phyloP scores from a whole-genome alignment of 2,329 filamentous ascomycete genomes.

The Sporothrix pseudoabietina region DNA sequence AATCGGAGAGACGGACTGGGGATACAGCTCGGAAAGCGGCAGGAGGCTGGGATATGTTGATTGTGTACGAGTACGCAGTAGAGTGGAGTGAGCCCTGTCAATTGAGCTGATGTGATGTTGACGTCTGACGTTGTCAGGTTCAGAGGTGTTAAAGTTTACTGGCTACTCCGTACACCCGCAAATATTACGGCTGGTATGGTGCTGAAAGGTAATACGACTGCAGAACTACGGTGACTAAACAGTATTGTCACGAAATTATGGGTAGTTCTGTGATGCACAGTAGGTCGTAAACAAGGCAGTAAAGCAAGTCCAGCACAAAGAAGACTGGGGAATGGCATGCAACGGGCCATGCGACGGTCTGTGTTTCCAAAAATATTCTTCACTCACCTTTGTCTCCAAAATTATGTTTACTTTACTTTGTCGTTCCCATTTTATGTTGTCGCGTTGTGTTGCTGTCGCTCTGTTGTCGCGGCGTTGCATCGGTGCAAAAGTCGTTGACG shows the following conservation, averaged over 20 bases:
- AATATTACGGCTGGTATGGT: neutral
- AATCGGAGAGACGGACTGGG: neutral
- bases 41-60: neutral
- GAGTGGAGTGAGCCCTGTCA: neutral
- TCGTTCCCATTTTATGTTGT: neutral
- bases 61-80: neutral
- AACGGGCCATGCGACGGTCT: neutral
- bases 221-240: neutral
- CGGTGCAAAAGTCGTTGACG: conserved; percentile 7
- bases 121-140: neutral
- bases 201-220: neutral
- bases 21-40: neutral
- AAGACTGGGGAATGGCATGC: neutral
- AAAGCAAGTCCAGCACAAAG: neutral
- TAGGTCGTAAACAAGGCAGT: neutral
- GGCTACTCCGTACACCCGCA: neutral
- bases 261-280: too few species aligned
- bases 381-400: neutral
- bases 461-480: neutral
- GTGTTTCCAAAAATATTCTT: neutral
- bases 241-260: neutral
- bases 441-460: neutral
- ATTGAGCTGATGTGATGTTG: neutral
- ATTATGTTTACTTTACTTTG: neutral
- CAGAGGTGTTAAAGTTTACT: too few species aligned